Evolutionary conservation across 2,329 filamentous ascomycete genomes (phyloP), one percentile per base, ranked within the genome.

Genomic region (Lomentospora prolificans): DNA sequence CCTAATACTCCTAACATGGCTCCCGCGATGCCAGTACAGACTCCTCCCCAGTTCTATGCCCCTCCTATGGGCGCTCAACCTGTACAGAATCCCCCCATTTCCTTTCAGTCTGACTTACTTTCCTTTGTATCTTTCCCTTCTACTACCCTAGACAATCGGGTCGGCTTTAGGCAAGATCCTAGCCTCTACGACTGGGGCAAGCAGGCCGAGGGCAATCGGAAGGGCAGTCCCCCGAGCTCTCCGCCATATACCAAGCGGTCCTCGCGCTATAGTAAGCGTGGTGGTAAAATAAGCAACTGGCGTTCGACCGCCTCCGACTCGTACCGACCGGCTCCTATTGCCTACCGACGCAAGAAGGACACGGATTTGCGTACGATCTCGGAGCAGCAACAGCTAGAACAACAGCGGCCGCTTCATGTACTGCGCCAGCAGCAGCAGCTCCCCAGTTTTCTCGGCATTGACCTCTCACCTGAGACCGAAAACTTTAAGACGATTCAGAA

Each of bases 401-500:
- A 58, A 64, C 39, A 62, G 63, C 12, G 19, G 2, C 59, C 58
- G 64, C 39, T 62, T 63, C 50, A 59, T 62, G 57, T 48, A 60
- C 58, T 50, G 65, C 58, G 63, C 8, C 52, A 54, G 27, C 48
- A 28, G 25, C 48, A 51, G 48, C 70, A 57, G 61, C 66, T 25
- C 10, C 44, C 44, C 17, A n/a, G 6, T 22, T 24, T 17, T n/a
- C 9, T 50, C 4, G 24, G 41, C 39, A 67, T 81, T 66, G 81
- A 89, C 71, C 71, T 90, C 57, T 84, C 85, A 60, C 86, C 86
- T 58, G 81, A 84, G 65, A 85, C 75, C 66, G 81, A 82, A 65
- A 78, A 84, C 62, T 89, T 86, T 78, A 85, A 91, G 69, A 78
- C 83, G 61, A 89, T 86, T 78, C 86, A 91, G 69, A 78, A 80